A percentile compares a stretch with the other conserved stretches of the same genome.
These are phyloP conservation scores for Coemansia sp. DNA, from an alignment of 192 early-diverging fungal species.

Conservation along the genomic window DNA sequence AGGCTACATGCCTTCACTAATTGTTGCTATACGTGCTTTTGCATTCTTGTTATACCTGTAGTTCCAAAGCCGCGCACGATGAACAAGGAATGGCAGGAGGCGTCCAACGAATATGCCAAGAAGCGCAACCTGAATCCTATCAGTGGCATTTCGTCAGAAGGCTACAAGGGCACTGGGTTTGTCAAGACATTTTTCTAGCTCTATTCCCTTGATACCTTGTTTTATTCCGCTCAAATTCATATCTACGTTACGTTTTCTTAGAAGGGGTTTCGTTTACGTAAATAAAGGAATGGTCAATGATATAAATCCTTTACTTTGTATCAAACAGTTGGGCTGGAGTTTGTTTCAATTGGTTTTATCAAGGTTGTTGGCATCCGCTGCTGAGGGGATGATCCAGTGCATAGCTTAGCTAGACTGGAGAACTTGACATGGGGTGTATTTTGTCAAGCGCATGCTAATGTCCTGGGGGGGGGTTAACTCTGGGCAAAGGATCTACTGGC, in stretches of 20 bases:
- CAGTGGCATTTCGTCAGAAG: conserved; percentile 75
- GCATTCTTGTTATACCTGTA: conserved; percentile 38
- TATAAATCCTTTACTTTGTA: no score
- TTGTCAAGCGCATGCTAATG: no score
- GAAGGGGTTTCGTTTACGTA: not conserved
- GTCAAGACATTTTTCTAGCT: conserved; percentile 49
- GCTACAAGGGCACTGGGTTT: conserved; percentile 76
- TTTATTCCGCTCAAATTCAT: conserved; percentile 1
- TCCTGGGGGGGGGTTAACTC: no score
- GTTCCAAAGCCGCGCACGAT: conserved; percentile 65
- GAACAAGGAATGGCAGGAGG: conserved; percentile 85
- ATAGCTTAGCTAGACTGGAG: no score
- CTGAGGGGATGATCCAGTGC: no score
- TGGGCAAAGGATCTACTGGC: no score
- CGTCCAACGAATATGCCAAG: conserved; percentile 71
- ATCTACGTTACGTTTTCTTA: not conserved
- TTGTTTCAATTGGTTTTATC: no score
- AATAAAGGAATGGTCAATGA: not conserved
- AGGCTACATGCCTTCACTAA: not conserved
- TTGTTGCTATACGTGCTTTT: conserved; percentile 12
- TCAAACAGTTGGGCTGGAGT: no score
- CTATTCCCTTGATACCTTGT: not conserved
- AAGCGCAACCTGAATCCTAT: conserved; percentile 78
- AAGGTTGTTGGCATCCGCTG: no score
- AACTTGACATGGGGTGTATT: no score